Evolutionary conservation across 345 rosid genomes (phyloP), one percentile per base, ranked within the genome.

Genomic region (Hypericum androsaemum): DNA sequence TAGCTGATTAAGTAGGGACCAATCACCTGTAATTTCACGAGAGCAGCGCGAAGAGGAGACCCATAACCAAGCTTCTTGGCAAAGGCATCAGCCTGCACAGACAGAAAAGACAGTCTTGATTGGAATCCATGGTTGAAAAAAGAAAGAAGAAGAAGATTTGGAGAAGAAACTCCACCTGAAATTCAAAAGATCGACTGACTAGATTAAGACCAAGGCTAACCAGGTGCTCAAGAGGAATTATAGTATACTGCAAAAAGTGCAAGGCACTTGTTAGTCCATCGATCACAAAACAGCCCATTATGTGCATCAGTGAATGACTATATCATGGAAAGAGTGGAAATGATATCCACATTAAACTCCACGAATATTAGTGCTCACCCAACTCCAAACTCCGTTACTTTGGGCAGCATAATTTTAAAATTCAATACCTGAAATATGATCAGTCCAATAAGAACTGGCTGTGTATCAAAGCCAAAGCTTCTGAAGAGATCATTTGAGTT

Each of bases 391-490:
- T 22, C 32, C 32, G 4, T 22, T 22, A 22, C 32, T 22, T 22
- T 51, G n/a, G 5, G 32, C 8, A 8, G 8, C 8, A 14, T 16
- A 15, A 17, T 37, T 5, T 38, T 12, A 38, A 36, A 17, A 57
- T 41, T 39, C 14, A 56, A 55, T 76, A 94, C 99, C 97, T 94
- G 97, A 72, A 86, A 94, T 60, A 88, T 85, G 68, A 94, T 88
- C 60, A 88, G 83, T 59, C 99, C 99, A 50, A 84, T 87, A 60
- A 87, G 82, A 17, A 88, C 92, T 37, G 95, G 96, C 55, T 90
- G 96, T 8, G 94, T 71, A 61, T 86, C 89, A 72, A 94, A 94
- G 50, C 99, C 97, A 75, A 94, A 94, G 74, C 97, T 94, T 68
- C 61, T 75, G 66, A 94, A 88, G 65, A 94, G 94, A 72, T 86